Conservation (phyloP, 768 basidiomycete genomes). For the Lactifluus subvellereus region DNA sequence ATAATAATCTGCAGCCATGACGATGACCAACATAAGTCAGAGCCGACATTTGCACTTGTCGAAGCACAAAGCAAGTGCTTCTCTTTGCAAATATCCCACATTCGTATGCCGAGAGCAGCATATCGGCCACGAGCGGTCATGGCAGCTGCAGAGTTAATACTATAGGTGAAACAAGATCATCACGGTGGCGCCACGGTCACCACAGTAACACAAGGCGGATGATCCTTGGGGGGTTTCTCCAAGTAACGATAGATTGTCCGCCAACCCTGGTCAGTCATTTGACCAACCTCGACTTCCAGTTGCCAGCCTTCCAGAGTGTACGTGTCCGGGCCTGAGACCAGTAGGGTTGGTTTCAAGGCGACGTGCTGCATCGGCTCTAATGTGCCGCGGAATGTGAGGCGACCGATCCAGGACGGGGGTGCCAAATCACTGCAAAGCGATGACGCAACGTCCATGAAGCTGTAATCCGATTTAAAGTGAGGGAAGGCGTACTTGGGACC, state of each 20-base stretch:
- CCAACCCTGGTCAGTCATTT: conserved; percentile 31
- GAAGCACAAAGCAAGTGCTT: background rate
- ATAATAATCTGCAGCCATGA: background rate
- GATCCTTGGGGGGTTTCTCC: conserved; percentile 32
- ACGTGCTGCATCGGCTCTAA: conserved; percentile 46
- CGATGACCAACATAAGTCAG: background rate
- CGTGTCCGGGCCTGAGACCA: conserved; percentile 56
- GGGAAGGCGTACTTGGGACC: conserved; percentile 18
- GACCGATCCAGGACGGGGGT: conserved; percentile 56
- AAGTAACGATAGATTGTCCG: conserved; percentile 37
- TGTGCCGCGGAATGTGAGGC: conserved; percentile 57
- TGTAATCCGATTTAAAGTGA: background rate
- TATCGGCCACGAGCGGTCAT: background rate
- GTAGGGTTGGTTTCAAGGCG: conserved; percentile 47
- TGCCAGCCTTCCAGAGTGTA: conserved; percentile 66
- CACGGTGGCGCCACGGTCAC: conserved; percentile 10
- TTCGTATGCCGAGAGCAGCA: background rate
- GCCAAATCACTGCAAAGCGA: conserved; percentile 35
- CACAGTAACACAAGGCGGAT: conserved; percentile 35
- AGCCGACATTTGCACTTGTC: background rate
- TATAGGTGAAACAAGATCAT: background rate
- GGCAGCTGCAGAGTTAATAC: background rate
- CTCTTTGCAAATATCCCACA: background rate
- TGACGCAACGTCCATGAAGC: background rate
- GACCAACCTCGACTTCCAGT: conserved; percentile 59